phyloP scores from a whole-genome alignment of 2,329 filamentous ascomycete species.

The Epichloe elymi region DNA sequence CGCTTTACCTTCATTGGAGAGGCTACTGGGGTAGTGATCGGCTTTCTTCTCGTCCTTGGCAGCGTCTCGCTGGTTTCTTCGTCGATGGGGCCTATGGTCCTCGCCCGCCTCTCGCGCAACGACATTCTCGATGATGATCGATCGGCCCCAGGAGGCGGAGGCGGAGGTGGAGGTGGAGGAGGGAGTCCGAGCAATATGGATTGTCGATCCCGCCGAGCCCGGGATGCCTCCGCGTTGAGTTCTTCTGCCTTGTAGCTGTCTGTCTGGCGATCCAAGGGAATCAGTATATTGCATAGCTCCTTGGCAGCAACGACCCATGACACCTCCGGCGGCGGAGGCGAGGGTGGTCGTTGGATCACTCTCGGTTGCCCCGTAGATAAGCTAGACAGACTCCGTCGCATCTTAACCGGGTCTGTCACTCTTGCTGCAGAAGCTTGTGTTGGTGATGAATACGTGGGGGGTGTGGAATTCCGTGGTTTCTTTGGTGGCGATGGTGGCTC shows the following conservation, averaged over 20 bases:
- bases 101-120: constrained; percentile 56
- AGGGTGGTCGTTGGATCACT: constrained; percentile 28
- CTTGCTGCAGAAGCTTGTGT: constrained; percentile 81
- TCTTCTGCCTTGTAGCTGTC: constrained; percentile 68
- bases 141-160: constrained; percentile 14
- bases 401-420: constrained; percentile 53
- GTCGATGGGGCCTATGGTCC: constrained; percentile 38
- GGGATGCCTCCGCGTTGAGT: constrained; percentile 54
- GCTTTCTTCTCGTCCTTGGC: constrained; percentile 42
- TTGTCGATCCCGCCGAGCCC: constrained; percentile 52
- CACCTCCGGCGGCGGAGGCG: constrained; percentile 67
- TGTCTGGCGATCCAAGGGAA: constrained; percentile 63
- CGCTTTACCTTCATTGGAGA: constrained; percentile 17
- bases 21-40: constrained; percentile 36
- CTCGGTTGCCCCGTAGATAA: constrained; percentile 19
- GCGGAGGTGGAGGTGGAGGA: constrained; percentile 7
- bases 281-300: constrained; percentile 69
- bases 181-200: constrained; percentile 27
- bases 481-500: constrained; percentile 33
- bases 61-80: constrained; percentile 22
- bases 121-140: constrained; percentile 52
- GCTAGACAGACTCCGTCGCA: constrained; percentile 50
- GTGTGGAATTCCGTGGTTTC: constrained; percentile 41
- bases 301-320: constrained; percentile 75
- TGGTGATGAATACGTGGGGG: constrained; percentile 73